Evolutionary conservation across 805 yeast genomes (phyloP).

Genomic region (Teunomyces lycoperdinae): DNA sequence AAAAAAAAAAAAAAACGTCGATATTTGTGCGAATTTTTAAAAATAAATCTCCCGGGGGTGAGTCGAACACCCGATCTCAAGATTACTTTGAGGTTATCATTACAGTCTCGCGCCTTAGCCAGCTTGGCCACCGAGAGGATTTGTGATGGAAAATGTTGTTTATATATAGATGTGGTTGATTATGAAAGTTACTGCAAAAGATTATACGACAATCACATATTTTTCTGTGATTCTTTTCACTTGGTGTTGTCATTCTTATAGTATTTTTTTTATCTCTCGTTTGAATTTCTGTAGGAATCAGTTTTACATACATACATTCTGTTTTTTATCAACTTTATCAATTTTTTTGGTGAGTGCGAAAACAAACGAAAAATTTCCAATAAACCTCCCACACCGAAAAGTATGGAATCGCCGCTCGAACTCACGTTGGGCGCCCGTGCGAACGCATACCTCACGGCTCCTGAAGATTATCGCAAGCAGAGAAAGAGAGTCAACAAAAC

Average conservation of each 20-base stretch:
- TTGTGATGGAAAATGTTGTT: background rate
- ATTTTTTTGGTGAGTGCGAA: background rate
- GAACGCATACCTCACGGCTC: constrained; percentile 59
- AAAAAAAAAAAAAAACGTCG: too few relatives aligned
- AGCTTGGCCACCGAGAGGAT: constrained; percentile 47
- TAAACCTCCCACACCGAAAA: background rate
- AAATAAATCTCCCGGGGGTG: constrained; percentile 46
- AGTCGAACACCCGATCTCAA: constrained; percentile 52
- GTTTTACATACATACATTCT: too few relatives aligned
- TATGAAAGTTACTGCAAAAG: too few relatives aligned
- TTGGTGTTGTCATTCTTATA: too few relatives aligned
- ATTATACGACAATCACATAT: too few relatives aligned
- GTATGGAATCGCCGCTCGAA: constrained; percentile 47
- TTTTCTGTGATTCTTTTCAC: too few relatives aligned
- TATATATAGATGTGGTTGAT: background rate
- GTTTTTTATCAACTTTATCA: background rate
- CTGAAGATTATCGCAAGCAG: constrained; percentile 68
- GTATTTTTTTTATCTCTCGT: too few relatives aligned
- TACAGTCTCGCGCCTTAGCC: constrained; percentile 53
- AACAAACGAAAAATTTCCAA: background rate
- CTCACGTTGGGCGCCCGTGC: constrained; percentile 55
- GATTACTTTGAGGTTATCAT: constrained; percentile 37
- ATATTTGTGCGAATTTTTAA: background rate
- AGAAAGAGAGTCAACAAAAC: constrained; percentile 60
- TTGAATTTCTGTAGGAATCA: too few relatives aligned